phyloP scores from a whole-genome alignment of 176 grass and related monocot species.

The Juncus inflexus region DNA sequence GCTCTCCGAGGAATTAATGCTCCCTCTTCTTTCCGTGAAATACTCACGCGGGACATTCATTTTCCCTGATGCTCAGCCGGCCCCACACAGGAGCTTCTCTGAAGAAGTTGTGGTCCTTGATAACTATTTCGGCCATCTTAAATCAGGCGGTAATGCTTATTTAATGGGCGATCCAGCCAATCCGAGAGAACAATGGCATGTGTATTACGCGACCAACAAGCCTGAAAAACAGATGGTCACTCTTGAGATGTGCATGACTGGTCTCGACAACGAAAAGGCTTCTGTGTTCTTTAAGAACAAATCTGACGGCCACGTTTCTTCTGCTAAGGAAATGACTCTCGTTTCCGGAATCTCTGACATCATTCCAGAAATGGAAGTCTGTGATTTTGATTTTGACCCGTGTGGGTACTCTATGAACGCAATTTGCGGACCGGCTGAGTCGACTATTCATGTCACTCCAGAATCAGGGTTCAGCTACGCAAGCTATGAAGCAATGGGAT shows the following conservation, averaged over 20 bases:
- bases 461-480: constrained; percentile 50
- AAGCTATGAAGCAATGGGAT: constrained; percentile 41
- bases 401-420: constrained; percentile 52
- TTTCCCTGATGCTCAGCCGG: constrained; percentile 42
- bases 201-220: constrained; percentile 36
- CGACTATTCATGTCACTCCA: constrained; percentile 43
- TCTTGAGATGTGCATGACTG: constrained; percentile 48
- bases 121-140: constrained; percentile 31
- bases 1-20: constrained; percentile 30
- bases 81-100: constrained; percentile 36
- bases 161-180: constrained; percentile 24
- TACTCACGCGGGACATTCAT: constrained; percentile 43
- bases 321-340: constrained; percentile 36
- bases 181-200: constrained; percentile 33
- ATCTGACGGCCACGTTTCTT: constrained; percentile 23
- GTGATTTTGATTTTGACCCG: constrained; percentile 43
- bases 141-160: constrained; percentile 39
- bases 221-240: constrained; percentile 40
- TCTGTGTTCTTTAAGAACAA: constrained; percentile 30
- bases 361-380: constrained; percentile 44
- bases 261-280: constrained; percentile 24
- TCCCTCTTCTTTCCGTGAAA: constrained; percentile 32
- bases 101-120: constrained; percentile 40
- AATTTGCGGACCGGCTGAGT: constrained; percentile 31
- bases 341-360: constrained; percentile 40